Evolutionary conservation across 2,329 filamentous ascomycete species (phyloP), one percentile per base, ranked within the genome.

Genomic region (Stemphylium vesicarium): DNA sequence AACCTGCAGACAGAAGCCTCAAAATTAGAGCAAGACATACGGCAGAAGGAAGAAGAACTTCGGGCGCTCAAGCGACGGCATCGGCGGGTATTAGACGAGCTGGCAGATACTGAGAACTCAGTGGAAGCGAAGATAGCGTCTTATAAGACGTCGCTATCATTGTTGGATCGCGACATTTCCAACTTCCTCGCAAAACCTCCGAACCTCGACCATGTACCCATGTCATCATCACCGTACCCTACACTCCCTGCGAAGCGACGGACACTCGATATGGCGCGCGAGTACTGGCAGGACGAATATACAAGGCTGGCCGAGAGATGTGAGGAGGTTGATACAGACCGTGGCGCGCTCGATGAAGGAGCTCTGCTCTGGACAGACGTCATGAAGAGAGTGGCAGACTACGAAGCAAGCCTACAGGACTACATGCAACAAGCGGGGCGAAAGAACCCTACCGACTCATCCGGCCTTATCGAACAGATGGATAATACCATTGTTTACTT

Each of bases 51-150:
- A 71, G 80, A 85, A 64, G 83, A 84, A 60, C 78, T 93, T 2
- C 78, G 81, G 20, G 80, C 81, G 3, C 79, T 92, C 75, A 85
- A 85, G 63, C 82, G 80, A 41, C 80, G 84, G 24, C 85, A 86
- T 61, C 78, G 81, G n/a, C 82, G 81, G 68, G 73, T 92, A 0
- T 76, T 83, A 57, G 81, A 81, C 2, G 81, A 85, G 65, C 84
- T 91, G 40, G 80, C 84, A 6, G 85, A 88, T 50, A 81, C 86
- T 1, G 82, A 82, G 59, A 92, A 88, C 62, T 81, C 82, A 49
- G 80, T 88, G 33, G 89, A 92, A 69, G 87, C 89, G 2, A 86
- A 85, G n/a, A 72, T 92, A 12, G 90, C 88, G 50, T 88, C 88
- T 0, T 92, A 91, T 70, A 84, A 82, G 16, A 84, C 87, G 1